These are phyloP conservation scores for Ophiostoma sp. DNA, from an alignment of 2,329 filamentous ascomycete species.

Conservation along the genomic window DNA sequence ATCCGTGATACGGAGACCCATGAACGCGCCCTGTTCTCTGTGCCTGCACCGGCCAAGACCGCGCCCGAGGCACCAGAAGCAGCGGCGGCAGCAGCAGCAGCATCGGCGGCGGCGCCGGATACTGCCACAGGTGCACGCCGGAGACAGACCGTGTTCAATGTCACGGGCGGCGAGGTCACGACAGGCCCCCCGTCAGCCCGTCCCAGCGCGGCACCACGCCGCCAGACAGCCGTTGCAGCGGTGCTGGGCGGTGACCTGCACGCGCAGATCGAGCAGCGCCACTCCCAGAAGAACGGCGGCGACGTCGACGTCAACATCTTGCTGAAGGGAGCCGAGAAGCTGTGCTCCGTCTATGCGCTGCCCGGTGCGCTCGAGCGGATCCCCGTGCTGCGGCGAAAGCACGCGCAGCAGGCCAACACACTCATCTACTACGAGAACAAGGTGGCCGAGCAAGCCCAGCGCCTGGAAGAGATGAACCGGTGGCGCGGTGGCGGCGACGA, in stretches of 20 bases:
- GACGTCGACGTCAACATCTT: conserved; percentile 84
- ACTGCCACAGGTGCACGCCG: conserved; percentile 37
- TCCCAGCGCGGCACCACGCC: conserved; percentile 47
- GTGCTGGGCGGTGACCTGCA: conserved; percentile 85
- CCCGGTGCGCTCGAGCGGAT: conserved; percentile 75
- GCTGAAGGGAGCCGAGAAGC: conserved; percentile 79
- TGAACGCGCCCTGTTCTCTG: conserved; percentile 90
- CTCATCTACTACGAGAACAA: conserved; percentile 73
- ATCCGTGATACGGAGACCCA: conserved; percentile 94
- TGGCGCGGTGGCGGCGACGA: conserved; percentile 50
- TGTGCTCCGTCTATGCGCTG: conserved; percentile 81
- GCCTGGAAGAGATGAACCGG: conserved; percentile 68
- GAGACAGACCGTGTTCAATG: conserved; percentile 61
- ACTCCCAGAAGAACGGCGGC: conserved; percentile 43
- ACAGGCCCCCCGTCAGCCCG: conserved; percentile 46
- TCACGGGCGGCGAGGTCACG: conserved; percentile 57
- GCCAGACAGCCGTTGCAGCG: conserved; percentile 80
- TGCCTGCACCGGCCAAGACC: conserved; percentile 58
- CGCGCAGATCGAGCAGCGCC: conserved; percentile 61
- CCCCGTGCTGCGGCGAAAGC: conserved; percentile 61
- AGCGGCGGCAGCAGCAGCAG: conserved; percentile 36
- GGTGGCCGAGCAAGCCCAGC: conserved; percentile 68
- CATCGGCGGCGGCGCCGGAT: conserved; percentile 34
- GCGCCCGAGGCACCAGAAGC: neutral
- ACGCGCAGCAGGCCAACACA: conserved; percentile 66